A percentile compares a stretch with the other conserved stretches of the same genome.
These are phyloP conservation scores for Neurospora sp. DNA, from an alignment of 2,329 filamentous ascomycete genomes.

Conservation along the genomic window DNA sequence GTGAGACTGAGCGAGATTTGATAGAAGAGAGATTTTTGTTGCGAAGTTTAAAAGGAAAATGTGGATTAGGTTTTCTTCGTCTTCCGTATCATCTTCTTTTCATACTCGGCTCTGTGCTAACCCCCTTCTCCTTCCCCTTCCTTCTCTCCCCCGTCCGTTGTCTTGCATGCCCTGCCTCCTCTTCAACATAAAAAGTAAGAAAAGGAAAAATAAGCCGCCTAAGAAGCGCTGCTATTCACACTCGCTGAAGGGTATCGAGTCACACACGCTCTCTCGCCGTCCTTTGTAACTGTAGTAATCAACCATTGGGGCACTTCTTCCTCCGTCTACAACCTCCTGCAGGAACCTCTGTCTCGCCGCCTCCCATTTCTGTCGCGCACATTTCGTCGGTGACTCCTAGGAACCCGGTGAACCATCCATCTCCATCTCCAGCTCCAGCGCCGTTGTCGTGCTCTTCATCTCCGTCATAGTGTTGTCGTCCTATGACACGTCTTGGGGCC, in stretches of 20 bases:
- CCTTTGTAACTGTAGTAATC: not conserved
- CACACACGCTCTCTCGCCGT: not conserved
- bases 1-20: not conserved
- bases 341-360: conserved; percentile 10
- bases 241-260: not conserved
- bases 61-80: not conserved
- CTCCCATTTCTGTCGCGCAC: conserved; percentile 13
- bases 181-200: not conserved
- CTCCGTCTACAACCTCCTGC: conserved; percentile 2
- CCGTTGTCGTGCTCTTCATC: not conserved
- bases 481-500: conserved; percentile 15
- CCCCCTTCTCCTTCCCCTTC: not conserved
- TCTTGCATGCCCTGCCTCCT: not conserved
- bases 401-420: conserved; percentile 5
- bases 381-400: not conserved
- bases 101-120: not conserved
- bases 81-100: not conserved
- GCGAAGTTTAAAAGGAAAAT: not conserved
- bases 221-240: not conserved
- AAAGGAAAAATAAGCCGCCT: not conserved
- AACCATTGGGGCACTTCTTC: not conserved
- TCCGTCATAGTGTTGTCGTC: not conserved
- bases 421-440: not conserved
- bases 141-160: not conserved
- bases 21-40: not conserved